A percentile compares a stretch with the other conserved stretches of the same genome.
These are phyloP conservation scores for Agaricus blazei DNA, from an alignment of 768 basidiomycete species.

Conservation along the genomic window DNA sequence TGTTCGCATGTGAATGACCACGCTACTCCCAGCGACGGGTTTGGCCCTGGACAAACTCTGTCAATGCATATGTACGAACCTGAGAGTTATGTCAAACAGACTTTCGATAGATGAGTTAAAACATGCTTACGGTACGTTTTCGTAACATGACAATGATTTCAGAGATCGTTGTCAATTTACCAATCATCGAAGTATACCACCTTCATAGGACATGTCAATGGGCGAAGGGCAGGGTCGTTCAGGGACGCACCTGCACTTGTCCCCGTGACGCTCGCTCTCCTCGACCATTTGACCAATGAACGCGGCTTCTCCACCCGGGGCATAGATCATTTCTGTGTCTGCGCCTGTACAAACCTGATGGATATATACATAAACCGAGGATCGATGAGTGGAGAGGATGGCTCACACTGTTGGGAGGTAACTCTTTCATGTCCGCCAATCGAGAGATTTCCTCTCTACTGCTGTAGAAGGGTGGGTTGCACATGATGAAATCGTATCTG, in stretches of 20 bases:
- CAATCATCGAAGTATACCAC: constrained; percentile 94
- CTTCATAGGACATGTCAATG: constrained; percentile 27
- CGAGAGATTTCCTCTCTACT: constrained; percentile 60
- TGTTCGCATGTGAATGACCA: constrained; percentile 72
- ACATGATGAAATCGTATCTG: constrained; percentile 81
- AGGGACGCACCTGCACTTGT: constrained; percentile 51
- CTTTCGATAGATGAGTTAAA: not conserved
- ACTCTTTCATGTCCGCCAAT: constrained; percentile 59
- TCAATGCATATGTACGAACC: constrained; percentile 85
- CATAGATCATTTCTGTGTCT: constrained; percentile 78
- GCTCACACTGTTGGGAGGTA: constrained; percentile 65
- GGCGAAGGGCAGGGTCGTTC: not conserved
- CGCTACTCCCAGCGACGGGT: constrained; percentile 87
- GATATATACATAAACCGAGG: not conserved
- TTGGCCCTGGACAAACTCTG: constrained; percentile 79
- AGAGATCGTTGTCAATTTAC: constrained; percentile 73
- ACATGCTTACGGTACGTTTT: constrained; percentile 27
- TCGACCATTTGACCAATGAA: constrained; percentile 77
- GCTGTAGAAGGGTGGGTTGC: constrained; percentile 95
- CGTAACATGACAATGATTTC: constrained; percentile 51
- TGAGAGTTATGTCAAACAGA: constrained; percentile 21
- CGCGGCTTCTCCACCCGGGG: constrained; percentile 74
- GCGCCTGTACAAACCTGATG: constrained; percentile 83
- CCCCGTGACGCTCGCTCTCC: constrained; percentile 56
- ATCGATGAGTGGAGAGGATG: not conserved